These are phyloP conservation scores for Vitis amurensis DNA, from an alignment of 164 flowering plant genomes.

Conservation along the genomic window DNA sequence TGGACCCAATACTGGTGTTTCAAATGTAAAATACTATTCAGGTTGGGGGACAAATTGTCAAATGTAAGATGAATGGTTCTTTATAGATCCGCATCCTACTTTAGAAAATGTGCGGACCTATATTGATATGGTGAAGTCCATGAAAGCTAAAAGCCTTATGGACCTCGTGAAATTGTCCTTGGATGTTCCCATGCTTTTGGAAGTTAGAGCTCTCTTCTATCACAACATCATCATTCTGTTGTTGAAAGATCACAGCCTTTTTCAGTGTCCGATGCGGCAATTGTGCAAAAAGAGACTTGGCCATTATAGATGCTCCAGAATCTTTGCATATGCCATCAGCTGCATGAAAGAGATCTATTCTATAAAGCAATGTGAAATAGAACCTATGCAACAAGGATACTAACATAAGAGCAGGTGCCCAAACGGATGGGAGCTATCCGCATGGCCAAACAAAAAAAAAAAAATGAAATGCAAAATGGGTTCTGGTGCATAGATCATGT, in stretches of 20 bases:
- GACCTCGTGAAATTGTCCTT: slow-evolving; percentile 45
- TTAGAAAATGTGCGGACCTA: slow-evolving; percentile 56
- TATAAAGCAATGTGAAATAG: slow-evolving; percentile 39
- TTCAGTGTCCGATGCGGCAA: slow-evolving; percentile 46
- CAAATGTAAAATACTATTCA: neutral
- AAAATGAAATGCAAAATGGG: neutral
- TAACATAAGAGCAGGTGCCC: neutral
- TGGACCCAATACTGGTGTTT: neutral
- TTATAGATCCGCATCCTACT: slow-evolving; percentile 13
- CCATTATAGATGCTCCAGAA: slow-evolving; percentile 81
- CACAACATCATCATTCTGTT: slow-evolving; percentile 41
- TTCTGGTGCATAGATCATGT: too few relatives aligned
- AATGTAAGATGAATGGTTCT: neutral
- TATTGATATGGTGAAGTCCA: slow-evolving; percentile 31
- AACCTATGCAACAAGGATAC: slow-evolving; percentile 14
- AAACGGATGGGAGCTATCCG: neutral
- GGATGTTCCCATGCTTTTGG: slow-evolving; percentile 41
- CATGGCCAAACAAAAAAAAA: neutral
- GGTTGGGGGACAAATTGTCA: neutral
- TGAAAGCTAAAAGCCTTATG: slow-evolving; percentile 37
- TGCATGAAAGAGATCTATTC: slow-evolving; percentile 82
- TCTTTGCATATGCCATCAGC: slow-evolving; percentile 64
- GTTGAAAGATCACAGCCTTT: slow-evolving; percentile 42
- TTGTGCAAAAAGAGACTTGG: slow-evolving; percentile 85
- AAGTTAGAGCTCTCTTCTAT: slow-evolving; percentile 34